Base-by-base conservation (phyloP, 2,329 filamentous ascomycete genomes). In the Grosmannia huntii region DNA sequence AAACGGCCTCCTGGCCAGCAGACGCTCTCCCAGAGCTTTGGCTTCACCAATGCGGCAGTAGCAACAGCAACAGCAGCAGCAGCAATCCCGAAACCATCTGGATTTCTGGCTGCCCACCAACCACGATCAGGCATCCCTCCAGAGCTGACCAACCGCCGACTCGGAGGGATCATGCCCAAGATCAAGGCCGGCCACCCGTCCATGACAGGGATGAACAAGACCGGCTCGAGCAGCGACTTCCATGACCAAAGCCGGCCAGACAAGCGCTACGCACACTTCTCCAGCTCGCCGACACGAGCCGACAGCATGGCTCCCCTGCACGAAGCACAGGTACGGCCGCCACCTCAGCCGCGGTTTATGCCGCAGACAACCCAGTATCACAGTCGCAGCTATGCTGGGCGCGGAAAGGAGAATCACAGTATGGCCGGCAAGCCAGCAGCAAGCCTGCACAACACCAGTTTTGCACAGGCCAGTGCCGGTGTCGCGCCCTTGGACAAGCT, bases 241-340 rank as follows among this genome's bases (percentile, higher is more conserved):
- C 25, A 5, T 6, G 16, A 60, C 44, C 64, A 68, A 7, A 62
- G 66, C 2, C 63, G 62, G 4, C 56, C 63, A 44, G 69, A 68
- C 57, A 77, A 76, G 55, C 69, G 70, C 9, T 86, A 88, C 63
- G 67, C 74, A 0, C 78, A 75, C 61, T 82, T 84, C 65, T 83
- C 80, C 0, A 84, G 81, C 68, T 81, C 81, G 21, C 80, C 81
- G 4, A 36, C 60, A 33, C 58, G 27, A 6, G 12, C 12, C 14
- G 41, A n/a, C 0, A 53, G 54, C 5, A 33, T 25, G 46, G 41
- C 53, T 27, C 7, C 36, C 4, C 19, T 5, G 50, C 50, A 33
- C 14, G 10, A 33, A 23, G 3, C 19, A n/a, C 50, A 49, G 7
- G 28, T 7, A 28, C 28, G 5, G 28, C 28, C 28, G 28, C 28